Evolutionary conservation across 2,329 filamentous ascomycete species (phyloP), one percentile per base, ranked within the genome.

Genomic region (Calonectria honghensis): DNA sequence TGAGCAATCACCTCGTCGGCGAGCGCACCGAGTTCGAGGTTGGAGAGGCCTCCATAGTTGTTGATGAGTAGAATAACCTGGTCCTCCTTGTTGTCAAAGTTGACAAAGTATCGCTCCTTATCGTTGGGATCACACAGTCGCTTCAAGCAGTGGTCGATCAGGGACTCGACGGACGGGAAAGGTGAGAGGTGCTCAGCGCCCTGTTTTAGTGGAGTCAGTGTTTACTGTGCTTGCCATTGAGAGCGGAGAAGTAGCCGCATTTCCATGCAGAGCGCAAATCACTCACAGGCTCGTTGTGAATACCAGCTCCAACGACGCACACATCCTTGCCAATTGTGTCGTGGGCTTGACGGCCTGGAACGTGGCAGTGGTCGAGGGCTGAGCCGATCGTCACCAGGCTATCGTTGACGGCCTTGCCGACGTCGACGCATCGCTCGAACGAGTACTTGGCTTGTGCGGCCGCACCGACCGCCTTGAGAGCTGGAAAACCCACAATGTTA

Each of bases 201-300:
- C 70, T 73, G n/a, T 68, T 63, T 63, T 41, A 41, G 32, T 63
- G 45, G 63, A 37, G 31, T 31, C 32, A 45, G 45, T 41, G 11
- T 52, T 68, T 68, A 27, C 20, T 45, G 48, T 20, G 31, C 24
- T 39, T 39, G 13, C 37, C 24, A 57, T 48, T 20, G 27, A 6
- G 31, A 29, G 27, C 35, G 24, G 45, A 32, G 11, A 29, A 54
- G 29, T 5, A 45, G 35, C 7, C 35, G 57, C 57, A 63, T 63
- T 41, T 24, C 16, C 57, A 63, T 41, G 57, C 57, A 63, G 35
- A 29, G 35, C 37, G 31, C 57, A 65, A 65, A 65, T 50, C 39
- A 65, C 66, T 65, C 24, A 73, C 70, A 64, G 71, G 71, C 57
- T 73, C 71, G 7, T 73, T 73, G 48, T 73, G 71, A 51, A 73